Evolutionary conservation across 257 asterid species (phyloP).

Genomic region (Petrea volubilis): DNA sequence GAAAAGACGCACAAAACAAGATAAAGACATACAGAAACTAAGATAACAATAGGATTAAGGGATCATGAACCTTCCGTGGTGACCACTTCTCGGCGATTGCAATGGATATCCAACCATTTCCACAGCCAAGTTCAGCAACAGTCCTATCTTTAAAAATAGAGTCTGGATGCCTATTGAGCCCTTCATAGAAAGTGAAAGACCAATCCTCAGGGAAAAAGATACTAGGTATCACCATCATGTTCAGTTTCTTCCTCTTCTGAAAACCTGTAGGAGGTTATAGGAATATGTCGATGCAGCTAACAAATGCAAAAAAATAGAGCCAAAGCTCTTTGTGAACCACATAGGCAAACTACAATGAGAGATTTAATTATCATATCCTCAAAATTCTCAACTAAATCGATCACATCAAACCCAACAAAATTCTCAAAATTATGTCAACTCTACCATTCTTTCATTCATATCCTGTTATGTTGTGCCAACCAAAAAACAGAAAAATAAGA

Average conservation of each 20-base stretch:
- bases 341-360: too few species aligned
- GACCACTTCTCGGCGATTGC: constrained; percentile 97
- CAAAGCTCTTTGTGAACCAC: too few species aligned
- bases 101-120: constrained; percentile 99
- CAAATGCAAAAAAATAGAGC: constrained; percentile 4
- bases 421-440: not conserved
- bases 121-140: constrained; percentile 97
- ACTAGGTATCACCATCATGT: constrained; percentile 95
- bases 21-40: constrained; percentile 16
- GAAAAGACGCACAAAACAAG: not conserved
- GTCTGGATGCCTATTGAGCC: constrained; percentile 92
- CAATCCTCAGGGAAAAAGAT: constrained; percentile 96
- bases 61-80: constrained; percentile 68
- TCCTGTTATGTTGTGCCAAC: not conserved
- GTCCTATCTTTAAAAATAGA: constrained; percentile 91
- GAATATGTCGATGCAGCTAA: constrained; percentile 19
- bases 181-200: constrained; percentile 98
- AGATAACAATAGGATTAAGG: constrained; percentile 11
- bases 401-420: not conserved
- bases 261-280: constrained; percentile 45
- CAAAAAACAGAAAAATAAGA: not conserved
- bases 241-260: constrained; percentile 78
- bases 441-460: not conserved
- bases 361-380: too few species aligned
- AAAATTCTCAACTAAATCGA: too few species aligned